Evolutionary conservation across 2,329 filamentous ascomycete genomes (phyloP), one percentile per base, ranked within the genome.

Genomic region (Beauveria bassiana): DNA sequence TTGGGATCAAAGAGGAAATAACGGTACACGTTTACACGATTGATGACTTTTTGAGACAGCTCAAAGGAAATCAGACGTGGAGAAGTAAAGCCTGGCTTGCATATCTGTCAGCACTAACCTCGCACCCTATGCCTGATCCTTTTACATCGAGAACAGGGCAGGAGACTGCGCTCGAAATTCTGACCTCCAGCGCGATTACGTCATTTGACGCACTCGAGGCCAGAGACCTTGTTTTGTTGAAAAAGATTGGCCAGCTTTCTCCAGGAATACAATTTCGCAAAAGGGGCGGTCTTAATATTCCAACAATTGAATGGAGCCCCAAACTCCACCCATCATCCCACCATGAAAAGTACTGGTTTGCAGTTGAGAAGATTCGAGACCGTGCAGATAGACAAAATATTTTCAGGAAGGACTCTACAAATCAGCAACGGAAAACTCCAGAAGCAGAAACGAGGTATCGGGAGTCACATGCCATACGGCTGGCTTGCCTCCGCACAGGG

Each of bases 71-170:
- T 63, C 79, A 80, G 0, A 79, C 72, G 12, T 63, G 85, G 0
- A 72, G 77, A 18, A 81, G 81, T 67, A 81, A 79, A 57, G 71
- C 87, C 0, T 75, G 77, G 26, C 70, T 84, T 0, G 72, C 71
- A 5, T 78, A 80, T 31, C 69, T 86, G 0, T 82, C 86, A 65
- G 81, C 79, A 0, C 57, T 83, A 0, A 86, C 83, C 0, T 80
- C 81, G 0, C 73, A 76, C 49, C 79, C 73, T 43, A 67, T 83
- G 0, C 76, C 78, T 0, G 83, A 86, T 64, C 70, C 69, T 0
- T 69, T 85, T 0, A 85, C 79, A 0, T 55, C 65, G 0, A 68
- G 70, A 3, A 86, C 82, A 0, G 84, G 84, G 0, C 82, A 80
- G 0, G 82, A 86, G 65, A 69, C 79, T 38, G 79, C 82, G 0